Conservation (phyloP, 768 basidiomycete genomes). For the Suillus cothurnatus region DNA sequence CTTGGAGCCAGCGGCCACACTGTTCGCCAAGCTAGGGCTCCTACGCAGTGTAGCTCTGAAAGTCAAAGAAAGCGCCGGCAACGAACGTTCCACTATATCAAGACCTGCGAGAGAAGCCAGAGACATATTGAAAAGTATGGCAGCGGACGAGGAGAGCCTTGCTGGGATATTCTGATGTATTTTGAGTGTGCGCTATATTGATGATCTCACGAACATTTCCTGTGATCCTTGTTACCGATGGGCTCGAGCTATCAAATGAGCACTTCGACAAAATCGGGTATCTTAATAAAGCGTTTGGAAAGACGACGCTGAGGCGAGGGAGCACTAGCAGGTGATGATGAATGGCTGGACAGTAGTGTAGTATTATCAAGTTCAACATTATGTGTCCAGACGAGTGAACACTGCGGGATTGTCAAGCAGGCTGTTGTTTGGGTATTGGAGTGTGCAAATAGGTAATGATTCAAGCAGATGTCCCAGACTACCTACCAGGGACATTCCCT, state of each 20-base stretch:
- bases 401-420: no score
- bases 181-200: not conserved
- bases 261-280: no score
- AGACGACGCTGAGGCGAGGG: no score
- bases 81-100: constrained; percentile 70
- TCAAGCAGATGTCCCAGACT: no score
- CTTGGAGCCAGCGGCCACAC: constrained; percentile 30
- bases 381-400: no score
- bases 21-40: constrained; percentile 65
- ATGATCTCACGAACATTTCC: not conserved
- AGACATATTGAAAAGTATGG: constrained; percentile 57
- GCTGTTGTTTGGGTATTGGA: no score
- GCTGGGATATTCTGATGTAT: constrained; percentile 27
- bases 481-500: no score
- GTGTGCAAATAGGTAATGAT: no score
- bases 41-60: constrained; percentile 72
- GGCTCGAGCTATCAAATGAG: not conserved
- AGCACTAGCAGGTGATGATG: no score
- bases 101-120: constrained; percentile 83
- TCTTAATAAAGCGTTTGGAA: no score
- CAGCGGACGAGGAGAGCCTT: constrained; percentile 23
- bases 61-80: constrained; percentile 65
- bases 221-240: not conserved
- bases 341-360: no score
- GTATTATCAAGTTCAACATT: no score